These are phyloP conservation scores for Mortierella sp. DNA, from an alignment of 371 early-diverging fungal genomes.

Conservation along the genomic window DNA sequence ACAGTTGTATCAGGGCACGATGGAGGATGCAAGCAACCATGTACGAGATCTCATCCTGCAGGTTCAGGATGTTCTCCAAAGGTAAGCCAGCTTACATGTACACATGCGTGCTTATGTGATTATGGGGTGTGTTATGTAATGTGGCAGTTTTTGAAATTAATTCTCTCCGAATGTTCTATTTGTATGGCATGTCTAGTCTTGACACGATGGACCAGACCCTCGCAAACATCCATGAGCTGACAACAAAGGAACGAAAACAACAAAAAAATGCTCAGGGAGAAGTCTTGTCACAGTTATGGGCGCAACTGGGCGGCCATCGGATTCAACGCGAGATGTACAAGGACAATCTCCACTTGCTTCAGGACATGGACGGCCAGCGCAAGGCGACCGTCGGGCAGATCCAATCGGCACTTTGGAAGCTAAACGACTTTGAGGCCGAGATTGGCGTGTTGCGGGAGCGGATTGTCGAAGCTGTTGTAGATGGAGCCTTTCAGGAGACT, in stretches of 20 bases:
- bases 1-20: conserved; percentile 31
- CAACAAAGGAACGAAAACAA: conserved; percentile 13
- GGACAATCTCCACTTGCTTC: conserved; percentile 27
- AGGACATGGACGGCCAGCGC: conserved; percentile 24
- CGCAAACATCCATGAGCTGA: conserved; percentile 20
- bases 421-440: conserved; percentile 47
- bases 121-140: neutral
- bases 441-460: conserved; percentile 35
- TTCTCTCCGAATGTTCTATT: neutral
- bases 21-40: conserved; percentile 36
- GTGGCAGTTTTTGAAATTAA: neutral
- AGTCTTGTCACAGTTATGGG: conserved; percentile 25
- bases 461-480: conserved; percentile 25
- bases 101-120: neutral
- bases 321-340: conserved; percentile 13
- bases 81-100: neutral
- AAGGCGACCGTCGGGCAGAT: conserved; percentile 35
- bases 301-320: conserved; percentile 27
- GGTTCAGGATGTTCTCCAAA: conserved; percentile 31
- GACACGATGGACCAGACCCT: conserved; percentile 26
- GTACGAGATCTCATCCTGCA: conserved; percentile 39
- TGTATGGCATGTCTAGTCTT: conserved; percentile 15
- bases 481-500: conserved; percentile 1
- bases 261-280: conserved; percentile 18
- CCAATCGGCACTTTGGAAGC: conserved; percentile 31